These are phyloP conservation scores for Fraxinus sp. DNA, from an alignment of 305 asterid genomes.

Conservation along the genomic window DNA sequence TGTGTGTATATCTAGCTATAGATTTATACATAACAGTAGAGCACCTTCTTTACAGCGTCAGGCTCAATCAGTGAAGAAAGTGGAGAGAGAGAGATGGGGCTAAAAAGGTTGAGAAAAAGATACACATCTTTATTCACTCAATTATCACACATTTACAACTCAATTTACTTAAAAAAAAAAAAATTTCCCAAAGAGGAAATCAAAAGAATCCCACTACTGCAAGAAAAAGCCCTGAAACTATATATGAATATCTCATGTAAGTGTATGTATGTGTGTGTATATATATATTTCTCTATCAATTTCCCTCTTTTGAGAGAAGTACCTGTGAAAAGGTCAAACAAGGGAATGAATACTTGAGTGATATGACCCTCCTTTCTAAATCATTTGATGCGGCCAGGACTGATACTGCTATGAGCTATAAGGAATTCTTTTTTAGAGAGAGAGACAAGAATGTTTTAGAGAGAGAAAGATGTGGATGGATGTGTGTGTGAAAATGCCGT, in stretches of 20 bases:
- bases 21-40: background rate
- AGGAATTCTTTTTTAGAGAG: conserved; percentile 17
- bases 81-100: background rate
- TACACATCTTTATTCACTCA: conserved; percentile 35
- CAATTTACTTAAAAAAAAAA: background rate
- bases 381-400: conserved; percentile 42
- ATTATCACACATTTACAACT: conserved; percentile 24
- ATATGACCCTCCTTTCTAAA: conserved; percentile 45
- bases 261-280: background rate
- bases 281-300: background rate
- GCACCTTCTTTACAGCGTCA: background rate
- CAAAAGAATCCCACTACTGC: background rate
- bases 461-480: conserved; percentile 26
- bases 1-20: background rate
- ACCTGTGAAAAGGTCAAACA: conserved; percentile 30
- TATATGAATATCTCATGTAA: background rate
- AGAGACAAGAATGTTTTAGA: conserved; percentile 20
- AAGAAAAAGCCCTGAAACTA: background rate
- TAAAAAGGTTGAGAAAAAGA: conserved; percentile 37
- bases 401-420: conserved; percentile 23
- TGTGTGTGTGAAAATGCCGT: conserved; percentile 9
- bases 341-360: conserved; percentile 14
- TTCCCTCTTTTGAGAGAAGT: conserved; percentile 6
- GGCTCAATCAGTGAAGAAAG: background rate
- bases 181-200: background rate